Conservation (phyloP, 345 rosid genomes). For the Sonneratia caseolaris region DNA sequence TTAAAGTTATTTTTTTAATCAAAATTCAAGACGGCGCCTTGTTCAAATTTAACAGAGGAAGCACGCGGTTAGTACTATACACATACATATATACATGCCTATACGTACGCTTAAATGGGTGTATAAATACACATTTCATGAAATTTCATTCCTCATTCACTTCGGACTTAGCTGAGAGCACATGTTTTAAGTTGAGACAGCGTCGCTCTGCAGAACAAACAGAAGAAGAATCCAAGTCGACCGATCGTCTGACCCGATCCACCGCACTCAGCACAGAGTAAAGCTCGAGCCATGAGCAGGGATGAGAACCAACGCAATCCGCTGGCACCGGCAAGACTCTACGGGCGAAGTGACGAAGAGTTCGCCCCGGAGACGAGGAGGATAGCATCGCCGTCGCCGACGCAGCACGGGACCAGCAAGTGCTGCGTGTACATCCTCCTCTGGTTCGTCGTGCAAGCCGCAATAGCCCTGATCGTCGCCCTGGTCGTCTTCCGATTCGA, state of each 20-base stretch:
- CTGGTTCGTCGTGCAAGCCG: constrained; percentile 21
- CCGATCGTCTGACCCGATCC: neutral
- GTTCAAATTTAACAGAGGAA: no score
- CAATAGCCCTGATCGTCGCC: constrained; percentile 22
- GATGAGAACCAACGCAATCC: constrained; percentile 5
- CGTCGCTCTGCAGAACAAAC: no score
- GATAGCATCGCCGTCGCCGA: neutral
- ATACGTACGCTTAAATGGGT: no score
- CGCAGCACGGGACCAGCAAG: constrained; percentile 23
- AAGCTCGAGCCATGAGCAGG: neutral
- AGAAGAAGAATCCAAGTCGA: no score
- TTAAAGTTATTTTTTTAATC: no score
- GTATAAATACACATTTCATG: no score
- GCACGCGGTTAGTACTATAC: no score
- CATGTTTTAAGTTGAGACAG: no score
- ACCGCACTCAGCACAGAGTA: neutral
- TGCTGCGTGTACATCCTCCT: constrained; percentile 31
- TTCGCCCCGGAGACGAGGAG: neutral
- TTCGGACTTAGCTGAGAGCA: neutral
- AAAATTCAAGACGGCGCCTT: no score
- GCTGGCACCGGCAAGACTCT: constrained; percentile 3
- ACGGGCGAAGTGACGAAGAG: constrained; percentile 34
- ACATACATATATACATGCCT: no score
- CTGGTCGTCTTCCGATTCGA: constrained; percentile 21
- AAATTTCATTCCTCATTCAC: neutral